A percentile compares a stretch with the other conserved stretches of the same genome.
phyloP scores from a whole-genome alignment of 2,329 filamentous ascomycete genomes.

The Dichotomopilus funicola region DNA sequence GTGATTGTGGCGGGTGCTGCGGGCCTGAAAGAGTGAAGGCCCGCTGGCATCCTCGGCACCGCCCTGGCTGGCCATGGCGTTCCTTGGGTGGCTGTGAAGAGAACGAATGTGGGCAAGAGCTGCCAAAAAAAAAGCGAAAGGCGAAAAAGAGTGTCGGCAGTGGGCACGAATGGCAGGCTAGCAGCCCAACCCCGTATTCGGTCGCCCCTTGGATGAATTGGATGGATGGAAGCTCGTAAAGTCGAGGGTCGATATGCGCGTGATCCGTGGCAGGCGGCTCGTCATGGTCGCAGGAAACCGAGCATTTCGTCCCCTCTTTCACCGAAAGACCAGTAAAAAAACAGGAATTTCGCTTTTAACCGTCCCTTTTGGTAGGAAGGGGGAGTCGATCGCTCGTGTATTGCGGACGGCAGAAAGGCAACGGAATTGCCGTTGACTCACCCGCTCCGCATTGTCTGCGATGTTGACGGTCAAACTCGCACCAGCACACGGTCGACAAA shows the following conservation, averaged over 20 bases:
- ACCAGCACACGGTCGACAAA: constrained; percentile 6
- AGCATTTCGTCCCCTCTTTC: constrained; percentile 13
- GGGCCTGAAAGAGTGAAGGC: constrained; percentile 46
- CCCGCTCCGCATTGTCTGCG: constrained; percentile 14
- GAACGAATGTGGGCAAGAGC: constrained; percentile 15
- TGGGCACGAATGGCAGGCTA: constrained; percentile 10
- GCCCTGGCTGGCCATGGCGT: constrained; percentile 38
- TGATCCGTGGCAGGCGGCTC: constrained; percentile 22
- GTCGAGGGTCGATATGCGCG: constrained; percentile 12
- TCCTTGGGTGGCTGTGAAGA: constrained; percentile 25
- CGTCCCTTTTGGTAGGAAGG: background rate
- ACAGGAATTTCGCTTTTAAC: constrained; percentile 1
- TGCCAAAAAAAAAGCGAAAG: constrained; percentile 1
- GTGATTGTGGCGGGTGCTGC: constrained; percentile 26
- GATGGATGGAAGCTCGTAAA: constrained; percentile 16
- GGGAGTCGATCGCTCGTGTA: background rate
- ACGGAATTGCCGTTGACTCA: constrained; percentile 1
- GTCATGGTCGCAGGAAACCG: constrained; percentile 20
- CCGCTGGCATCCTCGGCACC: constrained; percentile 34
- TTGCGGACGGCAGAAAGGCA: background rate
- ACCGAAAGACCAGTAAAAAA: constrained; percentile 5
- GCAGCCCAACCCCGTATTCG: constrained; percentile 21
- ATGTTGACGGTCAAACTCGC: constrained; percentile 12
- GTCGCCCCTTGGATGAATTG: constrained; percentile 6
- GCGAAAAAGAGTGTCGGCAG: constrained; percentile 18